Percentiles rank a stretch among this genome's conserved stretches.
Conservation (phyloP, 345 rosid species). For the Eucalyptus curtisii region DNA sequence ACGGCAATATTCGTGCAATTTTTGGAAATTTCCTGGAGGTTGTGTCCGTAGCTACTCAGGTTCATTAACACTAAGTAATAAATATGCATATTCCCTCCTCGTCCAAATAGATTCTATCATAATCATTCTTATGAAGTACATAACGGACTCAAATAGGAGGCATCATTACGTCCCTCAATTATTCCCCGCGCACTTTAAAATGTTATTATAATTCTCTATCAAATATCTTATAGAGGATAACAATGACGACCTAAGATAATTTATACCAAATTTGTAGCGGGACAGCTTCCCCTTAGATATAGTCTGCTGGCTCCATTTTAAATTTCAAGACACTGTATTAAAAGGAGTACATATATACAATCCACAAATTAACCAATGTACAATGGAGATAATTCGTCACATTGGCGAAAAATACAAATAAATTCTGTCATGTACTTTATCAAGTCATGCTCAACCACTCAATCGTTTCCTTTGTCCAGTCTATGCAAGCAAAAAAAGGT, state of each 20-base stretch:
- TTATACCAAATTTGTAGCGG: neutral
- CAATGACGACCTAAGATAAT: too few relatives aligned
- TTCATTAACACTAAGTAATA: too few relatives aligned
- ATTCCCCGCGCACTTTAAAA: too few relatives aligned
- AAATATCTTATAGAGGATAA: too few relatives aligned
- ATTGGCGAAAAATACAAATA: neutral
- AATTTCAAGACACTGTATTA: neutral
- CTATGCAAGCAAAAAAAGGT: neutral
- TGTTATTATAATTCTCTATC: too few relatives aligned
- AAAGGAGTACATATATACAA: neutral
- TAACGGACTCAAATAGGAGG: too few relatives aligned
- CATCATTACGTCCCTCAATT: too few relatives aligned
- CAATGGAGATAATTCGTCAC: neutral
- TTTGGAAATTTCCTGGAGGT: neutral
- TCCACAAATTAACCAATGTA: neutral
- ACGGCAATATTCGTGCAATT: neutral
- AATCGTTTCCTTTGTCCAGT: neutral
- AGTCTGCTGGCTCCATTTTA: neutral
- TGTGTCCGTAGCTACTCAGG: too few relatives aligned
- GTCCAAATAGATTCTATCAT: neutral
- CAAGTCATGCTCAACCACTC: neutral
- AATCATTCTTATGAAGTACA: too few relatives aligned
- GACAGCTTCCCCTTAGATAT: neutral
- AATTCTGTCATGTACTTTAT: neutral
- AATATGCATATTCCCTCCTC: neutral